Evolutionary conservation across 2,329 filamentous ascomycete genomes (phyloP).

Genomic region (Scedosporium minutisporum): DNA sequence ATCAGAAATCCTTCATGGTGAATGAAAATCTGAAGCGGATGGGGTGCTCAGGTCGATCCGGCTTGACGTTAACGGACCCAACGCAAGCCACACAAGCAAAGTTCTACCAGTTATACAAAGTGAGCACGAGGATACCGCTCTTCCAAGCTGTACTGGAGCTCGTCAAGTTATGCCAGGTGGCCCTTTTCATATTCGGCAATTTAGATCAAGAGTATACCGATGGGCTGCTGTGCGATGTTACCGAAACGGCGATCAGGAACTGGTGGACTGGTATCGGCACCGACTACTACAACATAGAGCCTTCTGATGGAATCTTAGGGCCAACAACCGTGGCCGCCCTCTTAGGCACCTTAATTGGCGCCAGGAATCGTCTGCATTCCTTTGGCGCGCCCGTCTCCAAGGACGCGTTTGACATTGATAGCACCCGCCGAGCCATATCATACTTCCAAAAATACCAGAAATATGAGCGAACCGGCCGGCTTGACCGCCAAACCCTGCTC

Average conservation of each 20-base stretch:
- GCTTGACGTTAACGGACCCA: conserved; percentile 69
- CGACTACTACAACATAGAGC: conserved; percentile 87
- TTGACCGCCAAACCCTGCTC: conserved; percentile 77
- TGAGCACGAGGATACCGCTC: conserved; percentile 71
- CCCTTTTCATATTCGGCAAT: conserved; percentile 78
- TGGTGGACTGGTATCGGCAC: conserved; percentile 95
- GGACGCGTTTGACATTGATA: conserved; percentile 80
- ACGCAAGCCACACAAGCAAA: conserved; percentile 78
- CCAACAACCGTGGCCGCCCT: conserved; percentile 85
- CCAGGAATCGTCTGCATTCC: conserved; percentile 79
- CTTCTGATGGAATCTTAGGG: conserved; percentile 83
- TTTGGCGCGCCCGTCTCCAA: conserved; percentile 77
- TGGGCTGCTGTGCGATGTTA: conserved; percentile 84
- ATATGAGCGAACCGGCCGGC: conserved; percentile 62
- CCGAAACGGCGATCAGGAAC: conserved; percentile 78
- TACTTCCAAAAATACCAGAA: conserved; percentile 88
- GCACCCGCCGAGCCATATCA: conserved; percentile 72
- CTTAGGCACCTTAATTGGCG: conserved; percentile 79
- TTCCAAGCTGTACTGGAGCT: conserved; percentile 75
- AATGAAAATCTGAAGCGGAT: conserved; percentile 90
- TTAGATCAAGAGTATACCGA: conserved; percentile 84
- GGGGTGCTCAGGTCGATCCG: conserved; percentile 82
- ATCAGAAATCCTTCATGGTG: conserved; percentile 79
- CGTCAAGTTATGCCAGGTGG: conserved; percentile 83
- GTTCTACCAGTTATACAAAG: conserved; percentile 83